Evolutionary conservation across 192 early-diverging fungal species (phyloP), one percentile per base, ranked within the genome.

Genomic region (Haplosporangium gracile): DNA sequence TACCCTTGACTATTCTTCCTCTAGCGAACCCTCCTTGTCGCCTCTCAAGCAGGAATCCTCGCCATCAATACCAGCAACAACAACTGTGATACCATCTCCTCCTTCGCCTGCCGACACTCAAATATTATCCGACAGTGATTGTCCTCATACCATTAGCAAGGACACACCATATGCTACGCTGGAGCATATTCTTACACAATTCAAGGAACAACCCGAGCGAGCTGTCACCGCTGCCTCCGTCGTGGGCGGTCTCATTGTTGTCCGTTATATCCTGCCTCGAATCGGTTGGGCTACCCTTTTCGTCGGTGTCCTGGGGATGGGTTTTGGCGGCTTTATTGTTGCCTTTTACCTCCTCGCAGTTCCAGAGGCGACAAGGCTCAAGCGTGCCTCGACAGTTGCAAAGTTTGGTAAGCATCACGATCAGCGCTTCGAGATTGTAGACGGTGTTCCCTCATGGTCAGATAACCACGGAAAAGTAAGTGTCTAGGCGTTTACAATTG

Each of bases 341-440:
- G 79, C 79, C 1, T 86, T 86, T 49, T 86, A 78, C 47, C 76
- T 86, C 4, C 72, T 86, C 26, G 78, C 84, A 13, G 84, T 78
- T 2, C 84, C 84, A 9, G 84, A 81, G 43, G 43, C 40, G 11
- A 86, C 76, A 22, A 26, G 84, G 15, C 47, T 78, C 34, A 76
- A 86, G 32, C 84, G 84, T 10, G 84, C 84, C 7, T 70, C 40
- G 4, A 29, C 76, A 22, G 42, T 86, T 4, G 84, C 79, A n/a
- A 68, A 81, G 39, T 73, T 86, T 43, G 84, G 84, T 8, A 77
- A 55, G 45, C 76, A 78, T 51, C 51, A 69, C 20, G 39, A 69
- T 49, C 75, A 72, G 10, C 49, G 36, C 2, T 34, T 86, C 20
- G 84, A 80, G 20, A 77, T 77, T 29, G 53, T 86, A 20, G 77